Conservation (phyloP, 495 filamentous ascomycete genomes). For the Schizothecium vesticola region DNA sequence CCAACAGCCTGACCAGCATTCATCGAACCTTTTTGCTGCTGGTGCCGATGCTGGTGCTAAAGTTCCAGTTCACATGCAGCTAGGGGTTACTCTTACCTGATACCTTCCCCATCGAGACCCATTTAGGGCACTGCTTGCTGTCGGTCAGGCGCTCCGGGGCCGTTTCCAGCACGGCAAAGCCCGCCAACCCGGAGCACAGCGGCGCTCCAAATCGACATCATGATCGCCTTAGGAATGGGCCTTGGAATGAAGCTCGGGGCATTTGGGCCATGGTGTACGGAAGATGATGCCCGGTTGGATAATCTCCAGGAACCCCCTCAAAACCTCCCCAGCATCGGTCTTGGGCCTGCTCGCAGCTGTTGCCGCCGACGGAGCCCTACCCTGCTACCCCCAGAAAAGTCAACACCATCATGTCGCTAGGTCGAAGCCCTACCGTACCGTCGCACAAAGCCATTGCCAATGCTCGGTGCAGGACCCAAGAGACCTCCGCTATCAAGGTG, state of each 20-base stretch:
- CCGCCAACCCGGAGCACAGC: not conserved
- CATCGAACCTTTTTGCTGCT: not conserved
- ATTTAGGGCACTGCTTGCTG: not conserved
- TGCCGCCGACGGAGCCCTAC: not conserved
- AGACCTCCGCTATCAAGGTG: not conserved
- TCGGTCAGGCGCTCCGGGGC: not conserved
- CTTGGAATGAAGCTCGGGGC: not conserved
- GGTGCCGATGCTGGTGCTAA: not conserved
- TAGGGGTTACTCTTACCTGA: conserved; percentile 33
- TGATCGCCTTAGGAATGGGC: not conserved
- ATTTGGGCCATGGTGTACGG: not conserved
- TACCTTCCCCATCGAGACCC: conserved; percentile 27
- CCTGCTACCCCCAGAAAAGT: too few relatives aligned
- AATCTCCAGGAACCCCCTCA: not conserved
- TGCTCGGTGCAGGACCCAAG: not conserved
- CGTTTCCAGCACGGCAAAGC: not conserved
- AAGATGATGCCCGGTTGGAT: not conserved
- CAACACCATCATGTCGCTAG: not conserved
- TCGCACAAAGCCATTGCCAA: not conserved
- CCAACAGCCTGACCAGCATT: not conserved
- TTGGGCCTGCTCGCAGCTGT: not conserved
- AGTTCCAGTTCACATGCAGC: conserved; percentile 28
- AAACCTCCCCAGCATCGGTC: not conserved
- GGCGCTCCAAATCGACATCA: not conserved
- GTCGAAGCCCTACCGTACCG: not conserved